phyloP scores from a whole-genome alignment of 2,329 filamentous ascomycete species.

The Calonectria ilicicola region DNA sequence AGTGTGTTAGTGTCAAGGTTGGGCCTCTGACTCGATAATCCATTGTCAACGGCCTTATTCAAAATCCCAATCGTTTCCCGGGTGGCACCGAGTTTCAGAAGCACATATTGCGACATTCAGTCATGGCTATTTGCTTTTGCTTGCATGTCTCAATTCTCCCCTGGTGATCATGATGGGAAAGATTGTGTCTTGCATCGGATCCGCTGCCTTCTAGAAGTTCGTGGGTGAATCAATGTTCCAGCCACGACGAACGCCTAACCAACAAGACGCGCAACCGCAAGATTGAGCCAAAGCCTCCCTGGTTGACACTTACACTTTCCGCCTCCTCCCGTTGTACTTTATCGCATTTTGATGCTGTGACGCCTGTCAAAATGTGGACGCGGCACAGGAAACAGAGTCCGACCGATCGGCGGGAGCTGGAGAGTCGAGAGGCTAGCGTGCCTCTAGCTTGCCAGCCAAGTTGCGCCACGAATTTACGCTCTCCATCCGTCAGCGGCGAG shows the following conservation, averaged over 20 bases:
- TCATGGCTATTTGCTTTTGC: not conserved
- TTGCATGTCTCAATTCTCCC: not conserved
- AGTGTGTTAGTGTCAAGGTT: not conserved
- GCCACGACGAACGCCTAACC: not conserved
- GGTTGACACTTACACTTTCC: not conserved
- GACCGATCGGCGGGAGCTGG: conserved; percentile 11
- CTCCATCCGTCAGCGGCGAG: not conserved
- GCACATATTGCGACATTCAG: not conserved
- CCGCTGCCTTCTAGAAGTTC: not conserved
- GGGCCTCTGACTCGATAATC: not conserved
- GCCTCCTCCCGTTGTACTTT: not conserved
- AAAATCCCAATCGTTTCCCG: not conserved
- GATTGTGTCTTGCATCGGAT: not conserved
- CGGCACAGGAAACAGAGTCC: not conserved
- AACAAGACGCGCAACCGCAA: not conserved
- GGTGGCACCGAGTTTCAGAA: not conserved
- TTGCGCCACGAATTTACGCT: not conserved
- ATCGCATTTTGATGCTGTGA: not conserved
- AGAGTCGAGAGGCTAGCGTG: not conserved
- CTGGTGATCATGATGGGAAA: not conserved
- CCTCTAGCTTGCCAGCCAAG: not conserved
- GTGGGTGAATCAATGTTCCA: not conserved
- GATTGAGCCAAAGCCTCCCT: not conserved
- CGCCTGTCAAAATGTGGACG: not conserved
- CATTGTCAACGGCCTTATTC: not conserved